A percentile compares a stretch with the other conserved stretches of the same genome.
Conservation (phyloP, 2,329 filamentous ascomycete genomes). For the Fusarium luffae region DNA sequence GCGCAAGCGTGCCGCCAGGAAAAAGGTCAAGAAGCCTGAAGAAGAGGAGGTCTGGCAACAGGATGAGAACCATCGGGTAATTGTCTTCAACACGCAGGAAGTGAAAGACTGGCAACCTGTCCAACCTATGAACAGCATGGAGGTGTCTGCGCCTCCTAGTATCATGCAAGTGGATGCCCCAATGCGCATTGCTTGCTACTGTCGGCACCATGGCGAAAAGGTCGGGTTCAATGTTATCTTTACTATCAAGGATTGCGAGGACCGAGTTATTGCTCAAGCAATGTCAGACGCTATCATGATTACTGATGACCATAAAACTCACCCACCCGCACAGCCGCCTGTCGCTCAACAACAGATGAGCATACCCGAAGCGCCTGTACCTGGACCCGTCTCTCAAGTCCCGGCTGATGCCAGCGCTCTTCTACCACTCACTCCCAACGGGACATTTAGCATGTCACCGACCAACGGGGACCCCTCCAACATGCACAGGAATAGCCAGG, state of each 20-base stretch:
- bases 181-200: conserved; percentile 98
- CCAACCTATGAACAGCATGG: conserved; percentile 66
- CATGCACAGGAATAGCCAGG: conserved; percentile 63
- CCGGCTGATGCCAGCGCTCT: conserved; percentile 48
- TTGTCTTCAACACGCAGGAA: conserved; percentile 92
- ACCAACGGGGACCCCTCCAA: conserved; percentile 72
- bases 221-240: conserved; percentile 93
- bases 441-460: conserved; percentile 66
- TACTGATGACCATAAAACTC: conserved; percentile 97
- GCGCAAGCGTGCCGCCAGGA: conserved; percentile 87
- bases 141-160: conserved; percentile 62
- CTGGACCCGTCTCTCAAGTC: conserved; percentile 35
- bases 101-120: conserved; percentile 83
- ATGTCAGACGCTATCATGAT: conserved; percentile 94
- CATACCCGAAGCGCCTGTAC: conserved; percentile 42
- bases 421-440: conserved; percentile 50
- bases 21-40: conserved; percentile 92
- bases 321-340: conserved; percentile 53
- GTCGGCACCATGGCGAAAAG: conserved; percentile 94
- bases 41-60: conserved; percentile 89
- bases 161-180: conserved; percentile 84
- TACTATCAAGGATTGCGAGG: conserved; percentile 85
- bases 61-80: conserved; percentile 82
- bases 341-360: conserved; percentile 43
- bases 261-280: conserved; percentile 82